phyloP scores from a whole-genome alignment of 257 asterid species.

The Solanum sitiens region DNA sequence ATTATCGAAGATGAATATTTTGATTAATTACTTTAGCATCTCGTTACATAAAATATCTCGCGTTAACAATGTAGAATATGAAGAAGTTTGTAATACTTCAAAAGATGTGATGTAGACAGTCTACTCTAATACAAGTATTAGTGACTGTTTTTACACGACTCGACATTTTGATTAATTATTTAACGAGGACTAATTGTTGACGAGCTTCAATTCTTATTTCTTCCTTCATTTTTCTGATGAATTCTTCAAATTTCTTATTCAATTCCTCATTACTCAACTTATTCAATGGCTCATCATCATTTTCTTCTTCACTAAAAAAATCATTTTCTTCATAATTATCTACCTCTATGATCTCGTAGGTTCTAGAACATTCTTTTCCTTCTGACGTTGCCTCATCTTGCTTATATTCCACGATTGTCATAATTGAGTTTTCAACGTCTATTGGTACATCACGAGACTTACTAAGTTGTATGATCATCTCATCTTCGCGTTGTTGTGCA shows the following conservation, averaged over 20 bases:
- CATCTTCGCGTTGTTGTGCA: not conserved
- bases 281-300: slow-evolving; percentile 5
- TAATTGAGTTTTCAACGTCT: not conserved
- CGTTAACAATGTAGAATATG: accelerated
- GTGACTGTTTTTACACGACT: accelerated
- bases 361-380: not conserved
- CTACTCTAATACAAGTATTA: not conserved
- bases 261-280: slow-evolving; percentile 20
- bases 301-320: not conserved
- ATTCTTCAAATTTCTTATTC: slow-evolving; percentile 30
- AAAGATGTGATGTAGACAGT: not conserved
- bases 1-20: not conserved
- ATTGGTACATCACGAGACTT: not conserved
- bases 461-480: not conserved
- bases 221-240: slow-evolving; percentile 29
- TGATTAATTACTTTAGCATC: not conserved
- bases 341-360: not conserved
- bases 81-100: not conserved
- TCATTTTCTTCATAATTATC: not conserved
- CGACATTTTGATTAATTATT: not conserved
- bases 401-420: not conserved
- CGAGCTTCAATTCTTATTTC: slow-evolving; percentile 24
- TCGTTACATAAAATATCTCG: not conserved
- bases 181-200: slow-evolving; percentile 13
- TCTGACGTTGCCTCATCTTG: not conserved